phyloP scores from a whole-genome alignment of 2,329 filamentous ascomycete genomes.

The Verticillium klebahnii region DNA sequence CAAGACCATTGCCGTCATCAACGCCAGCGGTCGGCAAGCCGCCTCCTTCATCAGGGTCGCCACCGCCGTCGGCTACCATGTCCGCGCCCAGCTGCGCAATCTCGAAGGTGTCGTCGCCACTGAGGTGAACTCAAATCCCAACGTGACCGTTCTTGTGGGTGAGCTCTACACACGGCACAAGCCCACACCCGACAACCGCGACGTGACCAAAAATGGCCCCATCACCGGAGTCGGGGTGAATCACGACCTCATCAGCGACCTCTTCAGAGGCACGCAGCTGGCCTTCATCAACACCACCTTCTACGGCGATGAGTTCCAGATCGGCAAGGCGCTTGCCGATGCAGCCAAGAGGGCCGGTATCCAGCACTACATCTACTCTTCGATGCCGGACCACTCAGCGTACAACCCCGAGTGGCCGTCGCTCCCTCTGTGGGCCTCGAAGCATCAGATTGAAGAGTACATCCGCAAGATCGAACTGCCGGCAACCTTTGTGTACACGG shows the following conservation, averaged over 20 bases:
- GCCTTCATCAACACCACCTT: slow-evolving; percentile 98
- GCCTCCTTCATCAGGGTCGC: slow-evolving; percentile 93
- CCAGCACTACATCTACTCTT: slow-evolving; percentile 92
- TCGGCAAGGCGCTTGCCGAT: slow-evolving; percentile 83
- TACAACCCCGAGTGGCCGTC: slow-evolving; percentile 75
- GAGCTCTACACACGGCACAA: slow-evolving; percentile 57
- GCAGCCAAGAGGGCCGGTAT: slow-evolving; percentile 81
- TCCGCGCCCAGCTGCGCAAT: slow-evolving; percentile 86
- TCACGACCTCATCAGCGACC: slow-evolving; percentile 63
- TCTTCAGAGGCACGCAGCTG: slow-evolving; percentile 80
- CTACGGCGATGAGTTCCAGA: slow-evolving; percentile 88
- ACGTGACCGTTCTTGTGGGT: slow-evolving; percentile 62
- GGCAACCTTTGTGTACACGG: slow-evolving; percentile 90
- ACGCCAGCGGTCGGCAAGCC: slow-evolving; percentile 91
- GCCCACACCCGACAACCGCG: slow-evolving; percentile 44
- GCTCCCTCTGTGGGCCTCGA: slow-evolving; percentile 85
- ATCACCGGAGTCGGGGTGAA: slow-evolving; percentile 66
- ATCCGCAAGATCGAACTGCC: slow-evolving; percentile 76
- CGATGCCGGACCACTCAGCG: slow-evolving; percentile 89
- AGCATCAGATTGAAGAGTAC: slow-evolving; percentile 91
- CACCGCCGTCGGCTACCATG: slow-evolving; percentile 86
- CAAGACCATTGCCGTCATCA: slow-evolving; percentile 91
- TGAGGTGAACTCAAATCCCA: slow-evolving; percentile 77
- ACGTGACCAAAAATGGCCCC: slow-evolving; percentile 64
- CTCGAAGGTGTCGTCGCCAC: slow-evolving; percentile 82